Conservation (phyloP, 164 flowering plant genomes). For the Aristolochia contorta region DNA sequence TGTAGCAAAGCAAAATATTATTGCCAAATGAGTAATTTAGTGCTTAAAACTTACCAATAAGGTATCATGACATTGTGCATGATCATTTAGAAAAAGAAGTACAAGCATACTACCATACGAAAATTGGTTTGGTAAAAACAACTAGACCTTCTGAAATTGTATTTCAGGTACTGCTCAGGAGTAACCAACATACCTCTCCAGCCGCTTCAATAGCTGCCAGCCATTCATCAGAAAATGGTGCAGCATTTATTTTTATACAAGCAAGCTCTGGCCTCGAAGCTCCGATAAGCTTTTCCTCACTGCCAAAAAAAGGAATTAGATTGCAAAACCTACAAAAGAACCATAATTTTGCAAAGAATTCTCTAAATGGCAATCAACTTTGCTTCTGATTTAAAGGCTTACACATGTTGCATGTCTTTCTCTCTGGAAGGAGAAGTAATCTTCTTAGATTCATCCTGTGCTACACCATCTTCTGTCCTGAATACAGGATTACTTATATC, state of each 20-base stretch:
- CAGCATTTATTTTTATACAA: conserved; percentile 34
- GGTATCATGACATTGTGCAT: no score
- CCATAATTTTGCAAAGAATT: no score
- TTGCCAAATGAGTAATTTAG: no score
- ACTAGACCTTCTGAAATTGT: no score
- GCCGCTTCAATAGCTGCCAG: conserved; percentile 87
- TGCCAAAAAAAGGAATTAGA: conserved; percentile 19
- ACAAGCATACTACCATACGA: no score
- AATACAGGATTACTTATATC: no score
- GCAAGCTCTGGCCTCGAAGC: conserved; percentile 18
- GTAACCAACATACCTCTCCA: conserved; percentile 63
- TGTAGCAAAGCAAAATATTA: not conserved
- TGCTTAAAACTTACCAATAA: no score
- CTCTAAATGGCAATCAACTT: no score
- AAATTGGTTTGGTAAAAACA: no score
- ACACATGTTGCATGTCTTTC: conserved; percentile 13
- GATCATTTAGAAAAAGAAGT: no score
- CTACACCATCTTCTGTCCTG: conserved; percentile 5
- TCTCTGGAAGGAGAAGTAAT: conserved; percentile 4
- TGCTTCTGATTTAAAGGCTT: conserved; percentile 8
- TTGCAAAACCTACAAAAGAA: not conserved
- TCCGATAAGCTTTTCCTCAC: conserved; percentile 22
- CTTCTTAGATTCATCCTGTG: conserved; percentile 10
- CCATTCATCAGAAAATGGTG: conserved; percentile 98
- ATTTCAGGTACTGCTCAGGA: not conserved